Conservation (phyloP, 2,329 filamentous ascomycete species). For the Cladosporium sp. region DNA sequence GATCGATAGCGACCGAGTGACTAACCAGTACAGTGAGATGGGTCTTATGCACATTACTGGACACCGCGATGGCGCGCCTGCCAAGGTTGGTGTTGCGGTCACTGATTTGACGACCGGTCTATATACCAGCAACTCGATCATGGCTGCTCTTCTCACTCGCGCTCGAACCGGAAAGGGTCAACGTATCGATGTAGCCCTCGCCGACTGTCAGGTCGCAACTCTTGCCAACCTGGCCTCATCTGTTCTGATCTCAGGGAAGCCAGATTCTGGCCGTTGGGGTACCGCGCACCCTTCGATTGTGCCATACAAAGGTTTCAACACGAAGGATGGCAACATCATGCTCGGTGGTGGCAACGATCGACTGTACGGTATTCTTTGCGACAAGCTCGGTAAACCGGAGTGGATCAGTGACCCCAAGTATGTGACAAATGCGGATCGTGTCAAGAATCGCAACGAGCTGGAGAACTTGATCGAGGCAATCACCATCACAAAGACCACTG, state of each 20-base stretch:
- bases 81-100: conserved; percentile 96
- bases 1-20: background rate
- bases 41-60: conserved; percentile 99
- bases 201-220: conserved; percentile 92
- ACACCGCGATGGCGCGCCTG: conserved; percentile 77
- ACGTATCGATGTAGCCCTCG: conserved; percentile 85
- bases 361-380: conserved; percentile 57
- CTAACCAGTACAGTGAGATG: conserved; percentile 58
- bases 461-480: conserved; percentile 74
- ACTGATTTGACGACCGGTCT: conserved; percentile 93
- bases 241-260: conserved; percentile 79
- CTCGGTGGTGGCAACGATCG: conserved; percentile 62
- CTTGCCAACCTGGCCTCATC: conserved; percentile 94
- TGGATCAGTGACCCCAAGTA: conserved; percentile 56
- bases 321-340: conserved; percentile 59
- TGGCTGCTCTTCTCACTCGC: conserved; percentile 82
- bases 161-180: conserved; percentile 74
- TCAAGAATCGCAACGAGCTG: conserved; percentile 68
- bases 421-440: conserved; percentile 55
- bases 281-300: conserved; percentile 99
- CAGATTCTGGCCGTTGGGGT: conserved; percentile 87
- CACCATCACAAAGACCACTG: conserved; percentile 72
- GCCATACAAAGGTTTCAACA: conserved; percentile 79
- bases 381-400: conserved; percentile 54
- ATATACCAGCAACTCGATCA: conserved; percentile 92